Conservation (phyloP, 139 green algal genomes). For the Trebouxia sp. region DNA sequence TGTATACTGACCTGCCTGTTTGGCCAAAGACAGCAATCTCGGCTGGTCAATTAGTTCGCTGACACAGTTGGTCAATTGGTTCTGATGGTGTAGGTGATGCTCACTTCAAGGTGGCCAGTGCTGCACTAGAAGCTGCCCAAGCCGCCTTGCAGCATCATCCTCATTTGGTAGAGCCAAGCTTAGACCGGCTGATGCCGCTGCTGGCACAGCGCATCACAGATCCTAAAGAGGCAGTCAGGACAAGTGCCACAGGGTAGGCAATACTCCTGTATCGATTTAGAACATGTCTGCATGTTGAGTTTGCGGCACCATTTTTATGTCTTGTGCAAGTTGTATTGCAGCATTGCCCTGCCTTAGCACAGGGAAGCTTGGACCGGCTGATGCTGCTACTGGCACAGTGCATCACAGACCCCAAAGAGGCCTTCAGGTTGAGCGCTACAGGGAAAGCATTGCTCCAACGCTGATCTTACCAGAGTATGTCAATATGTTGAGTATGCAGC, state of each 20-base stretch:
- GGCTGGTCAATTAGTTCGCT: too few relatives aligned
- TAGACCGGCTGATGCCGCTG: slow-evolving; percentile 62
- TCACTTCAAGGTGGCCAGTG: slow-evolving; percentile 56
- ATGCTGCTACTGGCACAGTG: slow-evolving; percentile 58
- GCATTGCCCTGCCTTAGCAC: slow-evolving; percentile 39
- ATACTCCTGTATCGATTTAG: too few relatives aligned
- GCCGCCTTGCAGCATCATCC: slow-evolving; percentile 33
- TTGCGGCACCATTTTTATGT: too few relatives aligned
- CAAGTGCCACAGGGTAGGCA: background rate
- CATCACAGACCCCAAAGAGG: slow-evolving; percentile 62
- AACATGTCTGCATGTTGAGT: too few relatives aligned
- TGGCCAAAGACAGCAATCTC: too few relatives aligned
- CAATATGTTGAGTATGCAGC: too few relatives aligned
- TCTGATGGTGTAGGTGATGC: slow-evolving; percentile 33
- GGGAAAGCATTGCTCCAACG: background rate
- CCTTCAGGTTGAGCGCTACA: background rate
- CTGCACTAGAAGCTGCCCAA: slow-evolving; percentile 42
- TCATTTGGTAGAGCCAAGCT: slow-evolving; percentile 44
- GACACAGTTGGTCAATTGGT: too few relatives aligned
- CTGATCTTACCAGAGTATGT: too few relatives aligned
- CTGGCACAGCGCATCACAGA: slow-evolving; percentile 61
- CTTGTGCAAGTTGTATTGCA: too few relatives aligned
- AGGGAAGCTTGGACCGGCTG: slow-evolving; percentile 61
- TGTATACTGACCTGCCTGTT: too few relatives aligned
- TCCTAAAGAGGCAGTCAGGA: slow-evolving; percentile 51